Evolutionary conservation across 2,329 filamentous ascomycete genomes (phyloP).

Genomic region (Clonostachys chloroleuca): DNA sequence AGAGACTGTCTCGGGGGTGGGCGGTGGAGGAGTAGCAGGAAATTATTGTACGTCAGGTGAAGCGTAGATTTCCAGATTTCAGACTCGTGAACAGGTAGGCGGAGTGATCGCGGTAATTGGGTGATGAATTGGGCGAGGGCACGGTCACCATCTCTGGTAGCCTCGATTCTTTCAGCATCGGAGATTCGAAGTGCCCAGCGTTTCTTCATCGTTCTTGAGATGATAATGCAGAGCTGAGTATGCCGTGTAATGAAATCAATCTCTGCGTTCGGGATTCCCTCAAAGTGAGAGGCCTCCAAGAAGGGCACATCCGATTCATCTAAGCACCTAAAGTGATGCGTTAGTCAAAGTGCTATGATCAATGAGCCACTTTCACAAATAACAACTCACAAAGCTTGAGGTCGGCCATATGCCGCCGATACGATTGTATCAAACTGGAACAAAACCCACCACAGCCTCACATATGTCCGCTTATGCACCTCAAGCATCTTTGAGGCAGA

Average conservation of each 20-base stretch:
- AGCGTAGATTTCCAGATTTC: slow-evolving; percentile 21
- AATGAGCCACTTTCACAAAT: neutral
- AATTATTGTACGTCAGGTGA: slow-evolving; percentile 26
- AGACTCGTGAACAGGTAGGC: slow-evolving; percentile 9
- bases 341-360: no score
- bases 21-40: slow-evolving; percentile 25
- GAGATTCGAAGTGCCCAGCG: slow-evolving; percentile 5
- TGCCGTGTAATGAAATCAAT: slow-evolving; percentile 39
- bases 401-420: slow-evolving; percentile 38
- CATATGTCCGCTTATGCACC: slow-evolving; percentile 25
- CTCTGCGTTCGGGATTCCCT: slow-evolving; percentile 30
- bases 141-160: slow-evolving; percentile 19
- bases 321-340: slow-evolving; percentile 23
- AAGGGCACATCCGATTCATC: slow-evolving; percentile 45
- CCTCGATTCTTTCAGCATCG: slow-evolving; percentile 12
- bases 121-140: slow-evolving; percentile 20
- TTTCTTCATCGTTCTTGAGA: slow-evolving; percentile 26
- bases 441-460: slow-evolving; percentile 32
- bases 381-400: slow-evolving; percentile 37
- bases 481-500: slow-evolving; percentile 16
- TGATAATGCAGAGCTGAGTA: slow-evolving; percentile 43
- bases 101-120: slow-evolving; percentile 17
- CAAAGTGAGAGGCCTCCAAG: slow-evolving; percentile 37
- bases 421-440: slow-evolving; percentile 31
- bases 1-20: slow-evolving; percentile 12